Evolutionary conservation across 208 protist species (phyloP).

Genomic region (Leishmania martiniquensis): DNA sequence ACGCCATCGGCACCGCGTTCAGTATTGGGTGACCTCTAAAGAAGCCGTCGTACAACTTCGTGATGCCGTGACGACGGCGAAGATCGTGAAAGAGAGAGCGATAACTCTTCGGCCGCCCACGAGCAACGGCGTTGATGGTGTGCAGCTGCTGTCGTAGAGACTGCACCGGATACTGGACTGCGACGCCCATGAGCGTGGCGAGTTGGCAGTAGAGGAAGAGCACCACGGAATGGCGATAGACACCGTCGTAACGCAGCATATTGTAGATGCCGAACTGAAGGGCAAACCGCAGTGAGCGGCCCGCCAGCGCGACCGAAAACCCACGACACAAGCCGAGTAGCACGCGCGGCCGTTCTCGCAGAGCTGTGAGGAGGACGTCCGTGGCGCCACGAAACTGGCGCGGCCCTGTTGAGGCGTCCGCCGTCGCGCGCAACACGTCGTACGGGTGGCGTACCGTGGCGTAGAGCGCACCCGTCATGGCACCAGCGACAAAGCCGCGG

Average conservation of each 20-base stretch:
- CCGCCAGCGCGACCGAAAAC: slow-evolving; percentile 32
- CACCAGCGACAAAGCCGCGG: slow-evolving; percentile 69
- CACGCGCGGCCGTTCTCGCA: slow-evolving; percentile 57
- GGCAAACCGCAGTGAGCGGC: slow-evolving; percentile 47
- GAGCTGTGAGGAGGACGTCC: slow-evolving; percentile 66
- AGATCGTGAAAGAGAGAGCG: slow-evolving; percentile 63
- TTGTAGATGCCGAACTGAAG: slow-evolving; percentile 86
- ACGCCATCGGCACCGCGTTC: slow-evolving; percentile 64
- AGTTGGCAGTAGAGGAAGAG: slow-evolving; percentile 82
- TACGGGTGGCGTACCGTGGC: slow-evolving; percentile 69
- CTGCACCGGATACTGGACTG: slow-evolving; percentile 71
- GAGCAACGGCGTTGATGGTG: slow-evolving; percentile 40
- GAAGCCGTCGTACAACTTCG: slow-evolving; percentile 87
- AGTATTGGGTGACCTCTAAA: slow-evolving; percentile 69
- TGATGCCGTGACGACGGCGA: slow-evolving; percentile 67
- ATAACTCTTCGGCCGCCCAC: slow-evolving; percentile 45
- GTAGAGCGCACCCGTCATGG: slow-evolving; percentile 46
- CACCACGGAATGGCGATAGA: slow-evolving; percentile 54
- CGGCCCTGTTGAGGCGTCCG: slow-evolving; percentile 42
- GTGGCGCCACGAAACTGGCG: slow-evolving; percentile 49
- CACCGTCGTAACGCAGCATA: slow-evolving; percentile 67
- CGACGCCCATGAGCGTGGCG: slow-evolving; percentile 49
- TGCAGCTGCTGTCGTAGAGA: slow-evolving; percentile 71
- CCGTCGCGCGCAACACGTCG: slow-evolving; percentile 77
- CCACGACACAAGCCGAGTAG: slow-evolving; percentile 69